Evolutionary conservation across 805 yeast genomes (phyloP).

Genomic region (Sungouiozyma intestinalis): DNA sequence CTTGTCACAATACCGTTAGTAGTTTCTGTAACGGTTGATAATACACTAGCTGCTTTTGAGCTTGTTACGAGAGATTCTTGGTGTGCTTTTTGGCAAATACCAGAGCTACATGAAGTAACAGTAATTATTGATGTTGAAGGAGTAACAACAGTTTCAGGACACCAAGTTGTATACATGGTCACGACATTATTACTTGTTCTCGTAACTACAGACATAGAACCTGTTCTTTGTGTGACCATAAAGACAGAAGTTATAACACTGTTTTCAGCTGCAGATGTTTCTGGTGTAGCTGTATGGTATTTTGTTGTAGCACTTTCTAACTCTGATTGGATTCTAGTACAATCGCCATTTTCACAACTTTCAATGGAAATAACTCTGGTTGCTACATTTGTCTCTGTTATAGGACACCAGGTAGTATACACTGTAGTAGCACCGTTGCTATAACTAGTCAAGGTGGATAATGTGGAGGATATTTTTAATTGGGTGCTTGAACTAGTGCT

Average conservation of each 20-base stretch:
- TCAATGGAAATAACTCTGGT: constrained; percentile 2
- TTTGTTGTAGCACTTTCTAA: not conserved
- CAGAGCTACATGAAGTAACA: not conserved
- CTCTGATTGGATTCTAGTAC: not conserved
- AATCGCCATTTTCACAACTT: constrained; percentile 6
- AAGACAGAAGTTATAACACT: constrained; percentile 6
- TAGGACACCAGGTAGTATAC: constrained; percentile 32
- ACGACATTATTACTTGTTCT: constrained; percentile 18
- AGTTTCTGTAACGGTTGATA: constrained; percentile 11
- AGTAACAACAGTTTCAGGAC: constrained; percentile 10
- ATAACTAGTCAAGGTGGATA: constrained; percentile 3
- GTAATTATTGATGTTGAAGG: not conserved
- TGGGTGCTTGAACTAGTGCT: not conserved
- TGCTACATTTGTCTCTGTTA: constrained; percentile 4
- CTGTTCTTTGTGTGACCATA: not conserved
- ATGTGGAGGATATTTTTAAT: not conserved
- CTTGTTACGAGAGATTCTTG: not conserved
- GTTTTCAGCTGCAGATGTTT: not conserved
- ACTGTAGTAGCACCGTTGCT: constrained; percentile 7
- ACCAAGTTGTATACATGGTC: constrained; percentile 23
- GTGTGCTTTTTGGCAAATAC: constrained; percentile 2
- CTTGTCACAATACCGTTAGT: constrained; percentile 17
- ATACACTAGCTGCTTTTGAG: not conserved
- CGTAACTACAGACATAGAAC: constrained; percentile 7
- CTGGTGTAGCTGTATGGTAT: not conserved